Evolutionary conservation across 2,329 filamentous ascomycete genomes (phyloP).

Genomic region (Penicillium glabrum): DNA sequence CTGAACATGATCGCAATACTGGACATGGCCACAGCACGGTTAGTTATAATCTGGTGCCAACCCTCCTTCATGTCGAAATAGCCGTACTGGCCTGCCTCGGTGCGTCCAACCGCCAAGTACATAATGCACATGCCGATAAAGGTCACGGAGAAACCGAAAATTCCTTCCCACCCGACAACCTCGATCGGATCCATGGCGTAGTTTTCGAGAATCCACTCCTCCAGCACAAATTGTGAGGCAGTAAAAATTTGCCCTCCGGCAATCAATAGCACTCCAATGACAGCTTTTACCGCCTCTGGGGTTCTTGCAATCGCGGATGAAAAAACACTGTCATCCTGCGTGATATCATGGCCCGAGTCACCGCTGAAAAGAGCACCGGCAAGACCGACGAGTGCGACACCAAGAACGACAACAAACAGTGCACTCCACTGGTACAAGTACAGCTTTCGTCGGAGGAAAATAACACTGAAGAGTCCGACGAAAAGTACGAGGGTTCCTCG

Average conservation of each 20-base stretch:
- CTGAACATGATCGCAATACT: conserved; percentile 94
- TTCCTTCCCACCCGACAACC: conserved; percentile 93
- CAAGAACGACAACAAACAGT: conserved; percentile 79
- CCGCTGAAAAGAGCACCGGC: conserved; percentile 79
- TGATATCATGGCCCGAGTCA: conserved; percentile 41
- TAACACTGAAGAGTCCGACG: conserved; percentile 89
- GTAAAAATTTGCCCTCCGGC: conserved; percentile 96
- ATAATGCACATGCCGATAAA: conserved; percentile 75
- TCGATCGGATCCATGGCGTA: conserved; percentile 80
- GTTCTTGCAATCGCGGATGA: conserved; percentile 44
- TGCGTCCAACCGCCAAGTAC: conserved; percentile 74
- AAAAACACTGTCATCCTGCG: conserved; percentile 27
- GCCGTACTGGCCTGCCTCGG: conserved; percentile 70
- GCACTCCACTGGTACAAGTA: conserved; percentile 90
- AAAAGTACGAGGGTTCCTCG: conserved; percentile 92
- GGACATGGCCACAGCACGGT: conserved; percentile 69
- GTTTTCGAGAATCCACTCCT: conserved; percentile 86
- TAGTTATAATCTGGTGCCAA: conserved; percentile 73
- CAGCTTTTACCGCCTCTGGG: conserved; percentile 63
- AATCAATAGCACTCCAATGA: conserved; percentile 85
- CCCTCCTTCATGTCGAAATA: conserved; percentile 91
- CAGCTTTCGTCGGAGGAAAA: conserved; percentile 80
- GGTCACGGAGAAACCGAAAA: conserved; percentile 85
- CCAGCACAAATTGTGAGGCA: conserved; percentile 90
- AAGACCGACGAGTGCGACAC: conserved; percentile 86